Percentiles rank a stretch among this genome's conserved stretches.
These are phyloP conservation scores for Sclerotinia minor DNA, from an alignment of 2,329 filamentous ascomycete species.

Conservation along the genomic window DNA sequence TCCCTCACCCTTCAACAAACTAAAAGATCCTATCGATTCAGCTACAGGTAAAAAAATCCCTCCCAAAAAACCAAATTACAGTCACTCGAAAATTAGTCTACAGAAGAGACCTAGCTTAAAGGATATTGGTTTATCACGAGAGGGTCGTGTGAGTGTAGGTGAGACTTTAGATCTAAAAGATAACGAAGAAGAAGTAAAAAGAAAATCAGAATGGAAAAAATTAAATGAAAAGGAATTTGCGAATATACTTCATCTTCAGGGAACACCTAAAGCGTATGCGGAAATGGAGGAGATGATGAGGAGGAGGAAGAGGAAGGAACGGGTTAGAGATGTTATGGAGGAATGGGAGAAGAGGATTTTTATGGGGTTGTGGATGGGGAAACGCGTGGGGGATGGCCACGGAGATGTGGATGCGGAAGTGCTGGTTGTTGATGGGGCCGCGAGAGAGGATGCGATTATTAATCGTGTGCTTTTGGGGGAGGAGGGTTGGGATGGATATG, in stretches of 20 bases:
- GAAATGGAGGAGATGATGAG: neutral
- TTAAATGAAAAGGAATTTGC: neutral
- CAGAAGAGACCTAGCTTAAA: neutral
- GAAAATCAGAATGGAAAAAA: neutral
- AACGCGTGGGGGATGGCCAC: neutral
- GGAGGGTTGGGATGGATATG: neutral
- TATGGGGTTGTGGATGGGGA: neutral
- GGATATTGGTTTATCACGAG: neutral
- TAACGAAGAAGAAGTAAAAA: neutral
- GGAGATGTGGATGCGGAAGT: no score
- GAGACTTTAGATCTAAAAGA: neutral
- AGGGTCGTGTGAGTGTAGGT: neutral
- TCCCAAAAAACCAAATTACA: neutral
- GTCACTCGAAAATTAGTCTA: constrained; percentile 13
- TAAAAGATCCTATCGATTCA: neutral
- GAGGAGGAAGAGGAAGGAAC: no score
- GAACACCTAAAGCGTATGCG: neutral
- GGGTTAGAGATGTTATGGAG: neutral
- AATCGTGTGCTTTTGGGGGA: neutral
- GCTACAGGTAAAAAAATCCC: neutral
- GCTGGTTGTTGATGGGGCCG: no score
- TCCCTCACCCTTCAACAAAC: neutral
- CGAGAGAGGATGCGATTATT: neutral
- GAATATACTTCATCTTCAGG: constrained; percentile 2
- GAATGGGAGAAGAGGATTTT: constrained; percentile 4